Evolutionary conservation across 768 basidiomycete species (phyloP).

Genomic region (Fibroporia radiculosa): DNA sequence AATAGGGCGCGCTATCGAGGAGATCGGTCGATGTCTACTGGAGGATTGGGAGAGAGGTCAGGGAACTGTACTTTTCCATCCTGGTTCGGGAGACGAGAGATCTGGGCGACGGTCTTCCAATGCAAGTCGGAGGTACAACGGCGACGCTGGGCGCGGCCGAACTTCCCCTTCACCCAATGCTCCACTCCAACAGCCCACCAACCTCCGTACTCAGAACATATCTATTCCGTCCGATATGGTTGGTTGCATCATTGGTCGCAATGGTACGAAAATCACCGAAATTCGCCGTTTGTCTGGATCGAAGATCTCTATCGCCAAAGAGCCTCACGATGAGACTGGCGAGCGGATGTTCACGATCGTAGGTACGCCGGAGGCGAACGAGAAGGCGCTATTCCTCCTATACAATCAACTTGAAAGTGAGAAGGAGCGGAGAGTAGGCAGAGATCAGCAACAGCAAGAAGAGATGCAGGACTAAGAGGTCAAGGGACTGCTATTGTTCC

Average conservation of each 20-base stretch:
- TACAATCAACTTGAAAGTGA: conserved; percentile 97
- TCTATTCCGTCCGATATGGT: conserved; percentile 99
- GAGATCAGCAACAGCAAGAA: conserved; percentile 73
- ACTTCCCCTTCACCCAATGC: conserved; percentile 44
- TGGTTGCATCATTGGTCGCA: conserved; percentile 91
- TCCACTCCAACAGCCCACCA: conserved; percentile 45
- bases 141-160: conserved; percentile 30
- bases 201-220: conserved; percentile 96
- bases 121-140: conserved; percentile 18
- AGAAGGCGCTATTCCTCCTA: conserved; percentile 94
- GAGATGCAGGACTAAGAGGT: conserved; percentile 30
- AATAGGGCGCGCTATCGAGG: conserved; percentile 88
- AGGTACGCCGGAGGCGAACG: conserved; percentile 92
- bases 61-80: conserved; percentile 95
- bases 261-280: conserved; percentile 97
- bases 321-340: conserved; percentile 98
- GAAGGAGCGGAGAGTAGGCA: conserved; percentile 87
- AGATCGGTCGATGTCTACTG: conserved; percentile 91
- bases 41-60: conserved; percentile 95
- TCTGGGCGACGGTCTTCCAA: conserved; percentile 63
- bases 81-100: conserved; percentile 76
- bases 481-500: neutral
- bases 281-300: conserved; percentile 97
- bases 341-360: conserved; percentile 99
- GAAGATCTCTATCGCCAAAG: conserved; percentile 97